A percentile compares a stretch with the other conserved stretches of the same genome.
Evolutionary conservation across 2,329 filamentous ascomycete genomes (phyloP).

Genomic region (Zymoseptoria pseudotritici): DNA sequence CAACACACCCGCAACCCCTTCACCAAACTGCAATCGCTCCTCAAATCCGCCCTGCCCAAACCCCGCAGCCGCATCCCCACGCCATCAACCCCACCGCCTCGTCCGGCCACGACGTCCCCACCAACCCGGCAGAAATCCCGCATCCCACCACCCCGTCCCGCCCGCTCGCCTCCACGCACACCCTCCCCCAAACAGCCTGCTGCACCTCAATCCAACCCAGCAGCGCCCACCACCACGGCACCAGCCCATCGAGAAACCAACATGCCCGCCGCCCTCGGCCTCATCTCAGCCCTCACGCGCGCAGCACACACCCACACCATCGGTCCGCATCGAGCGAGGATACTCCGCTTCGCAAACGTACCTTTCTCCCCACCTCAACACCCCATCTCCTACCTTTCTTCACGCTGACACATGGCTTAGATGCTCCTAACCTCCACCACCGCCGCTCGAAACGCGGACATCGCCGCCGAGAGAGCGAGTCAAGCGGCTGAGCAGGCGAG

Average conservation of each 20-base stretch:
- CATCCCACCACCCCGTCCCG: background rate
- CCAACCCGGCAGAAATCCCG: background rate
- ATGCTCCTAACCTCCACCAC: background rate
- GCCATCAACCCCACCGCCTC: background rate
- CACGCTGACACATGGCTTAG: slow-evolving; percentile 1
- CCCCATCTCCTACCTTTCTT: background rate
- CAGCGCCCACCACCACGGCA: background rate
- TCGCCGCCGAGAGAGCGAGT: slow-evolving; percentile 1
- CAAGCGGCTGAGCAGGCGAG: background rate
- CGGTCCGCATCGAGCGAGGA: slow-evolving; percentile 12
- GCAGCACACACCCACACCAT: background rate
- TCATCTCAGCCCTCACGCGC: background rate
- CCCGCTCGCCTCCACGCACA: slow-evolving; percentile 3
- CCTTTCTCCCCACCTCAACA: no score
- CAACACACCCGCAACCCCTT: background rate
- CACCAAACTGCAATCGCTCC: background rate
- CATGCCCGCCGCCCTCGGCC: background rate
- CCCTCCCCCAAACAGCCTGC: slow-evolving; percentile 23
- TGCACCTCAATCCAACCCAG: slow-evolving; percentile 11
- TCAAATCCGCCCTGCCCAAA: background rate
- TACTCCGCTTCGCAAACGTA: slow-evolving; percentile 23
- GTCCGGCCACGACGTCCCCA: background rate
- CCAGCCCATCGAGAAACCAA: slow-evolving; percentile 13
- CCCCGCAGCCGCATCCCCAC: background rate
- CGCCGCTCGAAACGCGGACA: background rate